Base-by-base conservation (phyloP, 768 basidiomycete species). In the Pisolithus marmoratus region DNA sequence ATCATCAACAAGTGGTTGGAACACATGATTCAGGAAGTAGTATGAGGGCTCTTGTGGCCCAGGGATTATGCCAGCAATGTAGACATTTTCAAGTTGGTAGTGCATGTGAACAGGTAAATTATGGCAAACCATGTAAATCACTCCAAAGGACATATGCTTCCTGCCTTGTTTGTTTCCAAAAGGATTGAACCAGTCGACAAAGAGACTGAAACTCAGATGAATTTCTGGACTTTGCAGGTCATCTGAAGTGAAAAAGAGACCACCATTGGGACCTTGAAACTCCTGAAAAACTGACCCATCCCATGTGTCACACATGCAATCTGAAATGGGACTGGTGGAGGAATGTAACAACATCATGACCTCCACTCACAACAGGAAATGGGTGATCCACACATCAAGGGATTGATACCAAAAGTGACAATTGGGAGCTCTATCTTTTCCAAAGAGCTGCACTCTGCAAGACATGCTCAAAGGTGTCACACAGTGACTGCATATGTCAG, bases 141-240 rank as follows among this genome's bases (percentile, higher is more conserved):
- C 58, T 1, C 67, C 64, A 22, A 57, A 48, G 1, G 62, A 64
- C 5, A 42, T 58, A 1, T 43, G 53, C 42, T 66, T 61, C 15
- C 67, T 66, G 49, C 66, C n/a, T 54, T 62, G 66, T 50, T 71
- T 69, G 38, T 68, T 70, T 5, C 57, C 53, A 40, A 54, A 67
- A 2, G 66, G 69, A 61, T 72, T 72, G 50, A 70, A 71, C 69
- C 69, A 71, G 50, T 73, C 69, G 48, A 70, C 54, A 53, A 64
- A 71, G 8, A 70, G 24, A 8, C 60, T 58, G 60, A 69, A 71
- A 2, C 60, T 51, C 2, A 67, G 53, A 53, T 58, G 43, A 1
- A 56, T 56, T 29, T 68, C 46, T 5, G 45, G 4, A 23, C 67
- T 1, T 29, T 11, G 14, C 12, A 38, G 45, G 12, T 54, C 45